Evolutionary conservation across 2,329 filamentous ascomycete genomes (phyloP).

Genomic region (Aspergillus sergii): DNA sequence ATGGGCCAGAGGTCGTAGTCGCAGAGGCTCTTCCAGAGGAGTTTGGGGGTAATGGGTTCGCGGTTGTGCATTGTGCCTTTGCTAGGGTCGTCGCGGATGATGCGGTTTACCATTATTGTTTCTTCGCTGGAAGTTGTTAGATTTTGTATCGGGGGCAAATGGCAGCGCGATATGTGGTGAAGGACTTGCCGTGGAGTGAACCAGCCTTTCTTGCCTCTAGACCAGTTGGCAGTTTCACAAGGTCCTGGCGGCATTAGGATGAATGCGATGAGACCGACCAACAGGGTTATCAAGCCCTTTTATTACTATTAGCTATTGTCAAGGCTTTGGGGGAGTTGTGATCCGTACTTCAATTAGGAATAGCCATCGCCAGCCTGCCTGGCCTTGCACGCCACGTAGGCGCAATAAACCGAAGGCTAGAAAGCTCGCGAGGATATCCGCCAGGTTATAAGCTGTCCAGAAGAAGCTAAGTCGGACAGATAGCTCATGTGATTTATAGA

Average conservation of each 20-base stretch:
- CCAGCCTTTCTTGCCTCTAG: neutral
- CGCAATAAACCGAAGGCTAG: constrained; percentile 36
- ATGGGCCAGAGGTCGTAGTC: constrained; percentile 60
- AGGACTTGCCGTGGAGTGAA: neutral
- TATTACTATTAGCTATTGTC: neutral
- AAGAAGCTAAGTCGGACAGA: constrained; percentile 57
- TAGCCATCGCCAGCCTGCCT: constrained; percentile 49
- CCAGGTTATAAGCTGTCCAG: constrained; percentile 60
- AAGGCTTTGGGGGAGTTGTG: too few relatives aligned
- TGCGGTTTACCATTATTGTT: constrained; percentile 63
- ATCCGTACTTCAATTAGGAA: neutral
- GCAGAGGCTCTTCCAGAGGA: constrained; percentile 49
- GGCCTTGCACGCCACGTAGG: constrained; percentile 31
- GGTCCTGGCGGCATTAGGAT: neutral
- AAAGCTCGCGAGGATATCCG: constrained; percentile 34
- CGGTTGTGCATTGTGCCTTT: constrained; percentile 62
- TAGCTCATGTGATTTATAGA: constrained; percentile 68
- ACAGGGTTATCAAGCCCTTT: neutral
- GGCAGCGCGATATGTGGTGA: neutral
- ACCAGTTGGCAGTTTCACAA: neutral
- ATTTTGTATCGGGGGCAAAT: neutral
- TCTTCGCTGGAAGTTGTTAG: constrained; percentile 6
- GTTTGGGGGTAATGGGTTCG: constrained; percentile 48
- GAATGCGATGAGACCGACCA: neutral
- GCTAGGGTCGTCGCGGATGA: constrained; percentile 55